These are phyloP conservation scores for Starmerella apicola DNA, from an alignment of 805 yeast genomes.

Conservation along the genomic window DNA sequence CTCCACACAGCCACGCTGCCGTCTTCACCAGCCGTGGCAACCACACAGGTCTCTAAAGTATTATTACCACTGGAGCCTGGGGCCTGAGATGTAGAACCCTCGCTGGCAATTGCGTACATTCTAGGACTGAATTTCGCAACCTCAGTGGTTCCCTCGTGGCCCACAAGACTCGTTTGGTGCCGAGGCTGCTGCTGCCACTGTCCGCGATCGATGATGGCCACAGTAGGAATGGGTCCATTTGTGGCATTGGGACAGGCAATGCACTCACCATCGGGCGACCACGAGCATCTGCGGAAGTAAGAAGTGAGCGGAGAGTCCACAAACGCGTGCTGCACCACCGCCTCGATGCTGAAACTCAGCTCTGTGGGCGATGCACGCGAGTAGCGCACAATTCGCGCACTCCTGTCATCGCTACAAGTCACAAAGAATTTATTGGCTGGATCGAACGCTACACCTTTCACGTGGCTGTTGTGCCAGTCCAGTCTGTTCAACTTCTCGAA, in stretches of 20 bases:
- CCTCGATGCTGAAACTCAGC: slow-evolving; percentile 75
- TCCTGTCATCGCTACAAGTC: slow-evolving; percentile 91
- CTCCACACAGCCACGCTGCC: slow-evolving; percentile 80
- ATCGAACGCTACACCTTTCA: slow-evolving; percentile 92
- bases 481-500: slow-evolving; percentile 80
- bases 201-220: slow-evolving; percentile 50
- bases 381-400: slow-evolving; percentile 77
- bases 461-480: slow-evolving; percentile 89
- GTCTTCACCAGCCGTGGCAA: slow-evolving; percentile 97
- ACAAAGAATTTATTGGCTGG: slow-evolving; percentile 98
- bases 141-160: slow-evolving; percentile 60
- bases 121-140: slow-evolving; percentile 45
- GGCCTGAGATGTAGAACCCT: slow-evolving; percentile 1
- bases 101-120: slow-evolving; percentile 22
- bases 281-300: slow-evolving; percentile 59
- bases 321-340: slow-evolving; percentile 73
- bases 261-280: slow-evolving; percentile 68
- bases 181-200: slow-evolving; percentile 38
- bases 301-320: slow-evolving; percentile 81
- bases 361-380: slow-evolving; percentile 55
- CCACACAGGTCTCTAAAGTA: slow-evolving; percentile 40
- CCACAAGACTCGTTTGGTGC: slow-evolving; percentile 47
- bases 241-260: slow-evolving; percentile 60
- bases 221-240: slow-evolving; percentile 51
- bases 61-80: too few relatives aligned